phyloP scores from a whole-genome alignment of 352 stramenopile genomes.

The Phytophthora chlamydospora region DNA sequence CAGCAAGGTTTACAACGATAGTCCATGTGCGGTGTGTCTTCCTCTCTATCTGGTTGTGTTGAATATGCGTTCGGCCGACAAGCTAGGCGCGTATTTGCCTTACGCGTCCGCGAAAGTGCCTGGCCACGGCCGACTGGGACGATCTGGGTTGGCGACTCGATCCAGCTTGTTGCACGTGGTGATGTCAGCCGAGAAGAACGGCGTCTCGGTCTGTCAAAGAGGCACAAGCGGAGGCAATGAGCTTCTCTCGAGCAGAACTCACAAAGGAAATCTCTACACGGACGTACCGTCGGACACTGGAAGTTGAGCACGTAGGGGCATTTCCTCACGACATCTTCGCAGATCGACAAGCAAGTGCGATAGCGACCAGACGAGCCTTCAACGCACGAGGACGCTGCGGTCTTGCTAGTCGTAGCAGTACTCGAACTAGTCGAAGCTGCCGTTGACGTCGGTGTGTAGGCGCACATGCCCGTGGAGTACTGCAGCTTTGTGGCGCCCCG shows the following conservation, averaged over 20 bases:
- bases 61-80: no score
- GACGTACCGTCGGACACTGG: constrained; percentile 69
- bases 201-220: constrained; percentile 57
- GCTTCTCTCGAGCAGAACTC: not conserved
- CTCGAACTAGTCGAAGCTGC: constrained; percentile 9
- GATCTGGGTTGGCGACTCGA: constrained; percentile 68
- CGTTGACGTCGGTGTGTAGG: constrained; percentile 21
- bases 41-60: constrained; percentile 13
- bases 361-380: constrained; percentile 52
- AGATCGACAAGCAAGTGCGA: constrained; percentile 81
- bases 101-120: constrained; percentile 74
- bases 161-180: constrained; percentile 81
- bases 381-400: constrained; percentile 30
- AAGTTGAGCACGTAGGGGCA: constrained; percentile 89
- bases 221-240: constrained; percentile 8
- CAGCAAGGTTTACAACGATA: constrained; percentile 35
- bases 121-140: constrained; percentile 65
- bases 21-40: constrained; percentile 1
- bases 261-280: not conserved
- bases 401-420: constrained; percentile 14
- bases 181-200: constrained; percentile 78
- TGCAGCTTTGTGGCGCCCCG: constrained; percentile 17
- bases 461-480: constrained; percentile 36
- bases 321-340: constrained; percentile 86
- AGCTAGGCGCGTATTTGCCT: not conserved